Conservation (phyloP, 805 yeast species). For the Jamesozyma jinghongensis region DNA sequence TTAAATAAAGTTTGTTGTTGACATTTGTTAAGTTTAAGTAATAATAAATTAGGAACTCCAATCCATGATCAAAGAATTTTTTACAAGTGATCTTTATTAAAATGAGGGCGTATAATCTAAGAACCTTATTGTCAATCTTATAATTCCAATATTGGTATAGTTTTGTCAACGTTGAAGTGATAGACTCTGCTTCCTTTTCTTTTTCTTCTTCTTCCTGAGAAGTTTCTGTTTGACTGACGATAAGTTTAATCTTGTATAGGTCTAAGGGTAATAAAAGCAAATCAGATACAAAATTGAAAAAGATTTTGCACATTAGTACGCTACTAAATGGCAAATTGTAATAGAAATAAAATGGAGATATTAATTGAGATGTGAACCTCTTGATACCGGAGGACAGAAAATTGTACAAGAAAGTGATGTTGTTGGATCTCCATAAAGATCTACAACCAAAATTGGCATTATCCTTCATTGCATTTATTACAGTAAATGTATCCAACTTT, state of each 20-base stretch:
- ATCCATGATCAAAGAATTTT: conserved; percentile 6
- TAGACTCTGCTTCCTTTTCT: not conserved
- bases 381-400: conserved; percentile 35
- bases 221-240: conserved; percentile 40
- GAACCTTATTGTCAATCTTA: conserved; percentile 1
- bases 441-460: conserved; percentile 51
- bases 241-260: conserved; percentile 65
- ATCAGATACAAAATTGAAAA: conserved; percentile 66
- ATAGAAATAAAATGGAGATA: conserved; percentile 3
- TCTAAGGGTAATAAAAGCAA: conserved; percentile 72
- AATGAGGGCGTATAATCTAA: conserved; percentile 1
- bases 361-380: not conserved
- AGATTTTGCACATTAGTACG: conserved; percentile 42
- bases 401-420: conserved; percentile 69
- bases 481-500: conserved; percentile 50
- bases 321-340: conserved; percentile 3
- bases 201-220: not conserved
- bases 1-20: conserved; percentile 2
- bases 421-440: conserved; percentile 64
- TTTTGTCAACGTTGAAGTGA: not conserved
- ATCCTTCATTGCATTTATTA: conserved; percentile 52
- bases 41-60: conserved; percentile 8
- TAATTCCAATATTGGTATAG: conserved; percentile 3
- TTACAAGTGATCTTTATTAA: conserved; percentile 2
- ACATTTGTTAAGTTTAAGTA: conserved; percentile 4